phyloP scores from a whole-genome alignment of 306 rosid species.

The Styphnolobium japonicum region DNA sequence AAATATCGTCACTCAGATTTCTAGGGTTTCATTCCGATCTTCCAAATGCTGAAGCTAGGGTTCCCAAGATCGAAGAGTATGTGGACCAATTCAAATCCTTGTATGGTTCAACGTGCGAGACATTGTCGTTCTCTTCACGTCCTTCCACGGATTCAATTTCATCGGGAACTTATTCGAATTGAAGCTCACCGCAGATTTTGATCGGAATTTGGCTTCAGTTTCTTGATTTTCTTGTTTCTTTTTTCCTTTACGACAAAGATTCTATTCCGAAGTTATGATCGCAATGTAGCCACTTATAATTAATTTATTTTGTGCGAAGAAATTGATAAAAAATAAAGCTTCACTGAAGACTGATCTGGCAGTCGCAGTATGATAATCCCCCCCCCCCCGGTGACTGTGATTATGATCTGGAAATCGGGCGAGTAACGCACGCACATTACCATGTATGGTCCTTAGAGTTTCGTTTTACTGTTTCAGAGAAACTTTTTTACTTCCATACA shows the following conservation, averaged over 20 bases:
- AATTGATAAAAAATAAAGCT: slow-evolving; percentile 84
- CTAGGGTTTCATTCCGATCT: slow-evolving; percentile 37
- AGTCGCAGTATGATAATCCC: slow-evolving; percentile 66
- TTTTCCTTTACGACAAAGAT: neutral
- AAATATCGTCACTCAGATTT: slow-evolving; percentile 10
- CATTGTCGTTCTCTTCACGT: slow-evolving; percentile 49
- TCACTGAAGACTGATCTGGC: slow-evolving; percentile 84
- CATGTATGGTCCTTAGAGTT: slow-evolving; percentile 1
- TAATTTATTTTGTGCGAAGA: slow-evolving; percentile 51
- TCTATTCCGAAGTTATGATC: slow-evolving; percentile 10
- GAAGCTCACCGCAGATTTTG: slow-evolving; percentile 86
- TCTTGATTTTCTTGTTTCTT: slow-evolving; percentile 4
- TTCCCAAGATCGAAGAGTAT: slow-evolving; percentile 66
- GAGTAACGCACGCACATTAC: neutral
- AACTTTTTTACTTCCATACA: slow-evolving; percentile 22
- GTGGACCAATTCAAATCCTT: slow-evolving; percentile 82
- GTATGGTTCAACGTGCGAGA: slow-evolving; percentile 47
- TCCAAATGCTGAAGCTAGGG: slow-evolving; percentile 56
- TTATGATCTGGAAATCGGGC: neutral
- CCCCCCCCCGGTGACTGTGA: slow-evolving; percentile 16
- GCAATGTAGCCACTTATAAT: slow-evolving; percentile 17
- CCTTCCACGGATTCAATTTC: slow-evolving; percentile 56
- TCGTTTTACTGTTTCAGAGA: slow-evolving; percentile 9
- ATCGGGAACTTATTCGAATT: slow-evolving; percentile 69
- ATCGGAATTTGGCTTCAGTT: neutral